A percentile compares a stretch with the other conserved stretches of the same genome.
Conservation (phyloP, 1,284 basidiomycete species). For the Anthracocystis walkeri region DNA sequence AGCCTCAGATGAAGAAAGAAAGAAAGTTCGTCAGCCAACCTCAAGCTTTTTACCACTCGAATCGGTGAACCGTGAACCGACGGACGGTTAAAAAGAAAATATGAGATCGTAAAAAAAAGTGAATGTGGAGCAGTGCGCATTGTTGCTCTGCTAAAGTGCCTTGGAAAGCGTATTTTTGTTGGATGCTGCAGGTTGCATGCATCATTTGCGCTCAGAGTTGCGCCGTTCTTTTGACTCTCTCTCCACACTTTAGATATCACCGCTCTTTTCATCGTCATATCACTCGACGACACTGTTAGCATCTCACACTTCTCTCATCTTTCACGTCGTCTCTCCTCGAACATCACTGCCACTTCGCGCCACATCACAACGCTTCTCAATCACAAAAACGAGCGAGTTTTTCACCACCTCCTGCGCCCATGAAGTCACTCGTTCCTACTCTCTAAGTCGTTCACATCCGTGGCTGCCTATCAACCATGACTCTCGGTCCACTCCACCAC, state of each 20-base stretch:
- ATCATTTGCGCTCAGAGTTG: constrained; percentile 3
- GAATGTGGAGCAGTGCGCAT: constrained; percentile 22
- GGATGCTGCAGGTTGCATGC: constrained; percentile 20
- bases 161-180: constrained; percentile 14
- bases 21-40: too few relatives aligned
- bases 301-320: too few relatives aligned
- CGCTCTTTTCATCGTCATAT: background rate
- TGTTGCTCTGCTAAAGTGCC: constrained; percentile 28
- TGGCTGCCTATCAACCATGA: constrained; percentile 19
- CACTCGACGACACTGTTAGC: too few relatives aligned
- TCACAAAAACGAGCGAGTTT: too few relatives aligned
- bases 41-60: too few relatives aligned
- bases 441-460: background rate
- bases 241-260: background rate
- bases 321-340: too few relatives aligned
- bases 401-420: background rate
- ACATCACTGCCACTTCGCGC: too few relatives aligned
- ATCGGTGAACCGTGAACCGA: background rate
- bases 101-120: background rate
- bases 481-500: constrained; percentile 28
- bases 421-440: background rate
- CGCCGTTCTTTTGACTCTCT: background rate
- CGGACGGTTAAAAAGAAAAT: background rate
- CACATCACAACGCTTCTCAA: too few relatives aligned
- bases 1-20: too few relatives aligned